Evolutionary conservation across 495 filamentous ascomycete species (phyloP).

Genomic region (Neurospora tetrasperma): DNA sequence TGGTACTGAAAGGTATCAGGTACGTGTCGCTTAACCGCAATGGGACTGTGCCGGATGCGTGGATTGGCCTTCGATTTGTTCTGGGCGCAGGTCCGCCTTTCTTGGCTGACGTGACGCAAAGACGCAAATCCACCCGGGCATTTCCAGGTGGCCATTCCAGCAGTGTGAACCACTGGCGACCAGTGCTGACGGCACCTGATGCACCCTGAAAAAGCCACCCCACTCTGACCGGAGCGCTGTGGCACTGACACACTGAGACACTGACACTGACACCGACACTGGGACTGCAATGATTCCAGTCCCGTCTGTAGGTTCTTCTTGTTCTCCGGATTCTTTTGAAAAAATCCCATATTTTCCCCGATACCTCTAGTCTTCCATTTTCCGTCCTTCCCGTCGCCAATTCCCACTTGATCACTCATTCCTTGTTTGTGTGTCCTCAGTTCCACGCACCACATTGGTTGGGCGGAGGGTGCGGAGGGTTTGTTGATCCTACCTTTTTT

Average conservation of each 20-base stretch:
- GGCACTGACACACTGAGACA: background rate
- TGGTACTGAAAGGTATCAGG: background rate
- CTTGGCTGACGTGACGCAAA: background rate
- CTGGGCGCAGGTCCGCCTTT: background rate
- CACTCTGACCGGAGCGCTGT: background rate
- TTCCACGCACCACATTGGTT: background rate
- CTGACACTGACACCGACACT: background rate
- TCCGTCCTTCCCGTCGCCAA: background rate
- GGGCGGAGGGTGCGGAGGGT: background rate
- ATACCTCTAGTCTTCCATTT: background rate
- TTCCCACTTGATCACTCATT: background rate
- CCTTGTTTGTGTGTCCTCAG: background rate
- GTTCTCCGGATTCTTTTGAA: background rate
- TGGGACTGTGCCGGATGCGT: background rate
- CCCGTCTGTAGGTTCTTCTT: background rate
- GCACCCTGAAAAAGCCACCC: background rate
- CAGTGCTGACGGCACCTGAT: background rate
- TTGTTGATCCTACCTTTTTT: background rate
- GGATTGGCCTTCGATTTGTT: background rate
- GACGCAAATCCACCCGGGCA: background rate
- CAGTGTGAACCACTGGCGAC: background rate
- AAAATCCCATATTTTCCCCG: background rate
- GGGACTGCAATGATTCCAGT: background rate
- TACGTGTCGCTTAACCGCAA: background rate
- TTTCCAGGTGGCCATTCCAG: background rate